Conservation (phyloP, 2,329 filamentous ascomycete species). For the Paraphoma chrysanthemicola region DNA sequence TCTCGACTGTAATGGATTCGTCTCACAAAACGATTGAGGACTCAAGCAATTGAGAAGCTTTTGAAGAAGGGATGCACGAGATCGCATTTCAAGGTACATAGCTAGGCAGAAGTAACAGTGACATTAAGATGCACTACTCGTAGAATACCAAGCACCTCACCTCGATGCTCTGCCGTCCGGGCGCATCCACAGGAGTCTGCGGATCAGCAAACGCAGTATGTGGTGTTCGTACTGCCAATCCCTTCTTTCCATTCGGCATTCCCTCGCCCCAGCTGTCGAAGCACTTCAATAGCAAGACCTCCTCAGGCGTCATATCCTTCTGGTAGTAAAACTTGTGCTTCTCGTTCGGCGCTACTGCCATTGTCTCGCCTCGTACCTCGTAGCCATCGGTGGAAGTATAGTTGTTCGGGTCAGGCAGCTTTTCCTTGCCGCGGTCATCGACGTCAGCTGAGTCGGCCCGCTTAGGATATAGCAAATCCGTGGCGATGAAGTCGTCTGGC, state of each 20-base stretch:
- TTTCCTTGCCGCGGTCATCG: constrained; percentile 67
- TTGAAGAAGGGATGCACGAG: too few relatives aligned
- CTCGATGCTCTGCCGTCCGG: constrained; percentile 67
- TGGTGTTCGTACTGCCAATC: constrained; percentile 58
- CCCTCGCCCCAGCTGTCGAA: constrained; percentile 55
- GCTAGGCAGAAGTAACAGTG: too few relatives aligned
- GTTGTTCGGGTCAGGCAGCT: constrained; percentile 57
- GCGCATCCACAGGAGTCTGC: constrained; percentile 57
- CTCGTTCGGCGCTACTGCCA: constrained; percentile 64
- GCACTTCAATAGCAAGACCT: constrained; percentile 62
- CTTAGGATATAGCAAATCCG: constrained; percentile 68
- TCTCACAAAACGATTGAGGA: too few relatives aligned
- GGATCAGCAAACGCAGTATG: constrained; percentile 72
- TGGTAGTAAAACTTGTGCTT: constrained; percentile 69
- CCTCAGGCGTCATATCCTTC: constrained; percentile 69
- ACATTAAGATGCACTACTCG: constrained; percentile 40
- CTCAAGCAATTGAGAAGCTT: too few relatives aligned
- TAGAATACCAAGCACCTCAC: constrained; percentile 70
- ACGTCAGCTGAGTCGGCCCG: constrained; percentile 46
- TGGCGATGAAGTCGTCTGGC: constrained; percentile 64
- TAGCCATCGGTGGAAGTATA: constrained; percentile 65
- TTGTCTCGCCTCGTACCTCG: constrained; percentile 68
- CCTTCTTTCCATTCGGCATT: constrained; percentile 47
- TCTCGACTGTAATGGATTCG: too few relatives aligned
- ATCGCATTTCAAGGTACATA: too few relatives aligned